A percentile compares a stretch with the other conserved stretches of the same genome.
Evolutionary conservation across 2,329 filamentous ascomycete genomes (phyloP).

Genomic region (Aspergillus brunneoviolaceus): DNA sequence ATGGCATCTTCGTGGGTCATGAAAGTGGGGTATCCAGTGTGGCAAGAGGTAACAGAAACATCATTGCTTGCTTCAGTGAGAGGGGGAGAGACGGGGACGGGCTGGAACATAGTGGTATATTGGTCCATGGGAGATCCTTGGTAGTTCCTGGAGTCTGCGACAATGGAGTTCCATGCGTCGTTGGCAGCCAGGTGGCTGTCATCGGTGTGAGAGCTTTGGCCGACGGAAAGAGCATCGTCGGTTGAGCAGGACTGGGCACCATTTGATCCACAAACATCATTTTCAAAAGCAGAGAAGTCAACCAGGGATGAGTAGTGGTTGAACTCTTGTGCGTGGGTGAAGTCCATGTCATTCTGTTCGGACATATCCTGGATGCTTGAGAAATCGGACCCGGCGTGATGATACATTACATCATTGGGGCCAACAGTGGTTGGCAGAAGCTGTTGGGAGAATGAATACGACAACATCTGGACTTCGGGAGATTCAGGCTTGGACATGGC

Average conservation of each 20-base stretch:
- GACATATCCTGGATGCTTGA: conserved; percentile 38
- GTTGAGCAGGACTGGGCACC: conserved; percentile 32
- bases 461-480: conserved; percentile 43
- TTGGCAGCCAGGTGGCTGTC: conserved; percentile 35
- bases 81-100: conserved; percentile 44
- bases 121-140: conserved; percentile 38
- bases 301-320: conserved; percentile 39
- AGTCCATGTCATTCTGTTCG: conserved; percentile 40
- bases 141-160: conserved; percentile 35
- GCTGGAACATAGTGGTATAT: conserved; percentile 36
- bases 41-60: conserved; percentile 40
- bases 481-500: conserved; percentile 40
- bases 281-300: conserved; percentile 43
- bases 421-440: conserved; percentile 40
- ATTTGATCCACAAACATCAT: conserved; percentile 38
- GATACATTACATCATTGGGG: conserved; percentile 41
- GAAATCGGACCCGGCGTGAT: conserved; percentile 39
- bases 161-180: conserved; percentile 39
- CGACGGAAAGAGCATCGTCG: conserved; percentile 40
- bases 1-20: conserved; percentile 39
- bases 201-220: conserved; percentile 39
- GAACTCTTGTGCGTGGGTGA: conserved; percentile 38
- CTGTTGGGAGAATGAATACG: conserved; percentile 44
- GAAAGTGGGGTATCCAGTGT: conserved; percentile 40
- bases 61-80: conserved; percentile 45